Evolutionary conservation across 2,329 filamentous ascomycete species (phyloP).

Genomic region (Pseudocercospora vitis): DNA sequence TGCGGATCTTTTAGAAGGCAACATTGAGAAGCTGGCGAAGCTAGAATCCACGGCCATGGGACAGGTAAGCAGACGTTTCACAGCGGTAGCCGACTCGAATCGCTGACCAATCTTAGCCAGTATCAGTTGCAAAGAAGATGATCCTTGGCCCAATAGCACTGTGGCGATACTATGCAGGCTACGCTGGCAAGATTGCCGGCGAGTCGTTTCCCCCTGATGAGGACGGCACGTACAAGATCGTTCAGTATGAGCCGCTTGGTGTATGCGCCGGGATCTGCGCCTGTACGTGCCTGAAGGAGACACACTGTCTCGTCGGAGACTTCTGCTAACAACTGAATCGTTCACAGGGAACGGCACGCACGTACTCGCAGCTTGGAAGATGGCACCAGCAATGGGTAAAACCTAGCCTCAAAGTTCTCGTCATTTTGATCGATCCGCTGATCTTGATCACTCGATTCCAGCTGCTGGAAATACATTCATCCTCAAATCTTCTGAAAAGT

Average conservation of each 20-base stretch:
- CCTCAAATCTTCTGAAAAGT: slow-evolving; percentile 63
- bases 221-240: slow-evolving; percentile 32
- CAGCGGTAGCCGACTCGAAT: too few relatives aligned
- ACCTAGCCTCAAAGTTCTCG: neutral
- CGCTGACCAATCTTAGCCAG: slow-evolving; percentile 22
- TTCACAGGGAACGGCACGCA: slow-evolving; percentile 33
- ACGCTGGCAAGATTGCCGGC: slow-evolving; percentile 32
- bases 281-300: too few relatives aligned
- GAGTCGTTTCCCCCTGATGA: slow-evolving; percentile 31
- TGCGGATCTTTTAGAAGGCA: slow-evolving; percentile 42
- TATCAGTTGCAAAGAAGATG: slow-evolving; percentile 39
- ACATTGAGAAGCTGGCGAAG: slow-evolving; percentile 56
- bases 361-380: slow-evolving; percentile 49
- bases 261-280: slow-evolving; percentile 44
- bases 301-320: neutral
- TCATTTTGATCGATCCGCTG: neutral
- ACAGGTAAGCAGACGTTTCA: slow-evolving; percentile 31
- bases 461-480: slow-evolving; percentile 58
- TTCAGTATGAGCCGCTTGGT: slow-evolving; percentile 44
- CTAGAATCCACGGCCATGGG: slow-evolving; percentile 62
- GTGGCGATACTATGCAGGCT: slow-evolving; percentile 34
- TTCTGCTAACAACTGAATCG: neutral
- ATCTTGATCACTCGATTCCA: neutral
- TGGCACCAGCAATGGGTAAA: slow-evolving; percentile 59
- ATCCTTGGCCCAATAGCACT: slow-evolving; percentile 27